phyloP scores from a whole-genome alignment of 352 stramenopile species.

The Phytophthora sp. region DNA sequence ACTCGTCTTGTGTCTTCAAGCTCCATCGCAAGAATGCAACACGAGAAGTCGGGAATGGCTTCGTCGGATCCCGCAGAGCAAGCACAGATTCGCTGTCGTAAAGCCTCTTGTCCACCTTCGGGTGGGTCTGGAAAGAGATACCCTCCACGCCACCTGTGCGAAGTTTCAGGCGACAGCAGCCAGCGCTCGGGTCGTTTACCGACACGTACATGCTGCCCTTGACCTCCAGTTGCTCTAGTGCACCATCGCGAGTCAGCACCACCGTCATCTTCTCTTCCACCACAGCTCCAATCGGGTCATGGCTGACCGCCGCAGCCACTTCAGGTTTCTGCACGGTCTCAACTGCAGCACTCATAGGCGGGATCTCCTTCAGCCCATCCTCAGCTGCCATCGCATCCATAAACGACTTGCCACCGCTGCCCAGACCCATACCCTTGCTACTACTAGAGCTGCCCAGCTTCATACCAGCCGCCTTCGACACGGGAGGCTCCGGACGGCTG shows the following conservation, averaged over 20 bases:
- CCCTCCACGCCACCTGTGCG: conserved; percentile 68
- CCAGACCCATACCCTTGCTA: conserved; percentile 61
- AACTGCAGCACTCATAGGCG: conserved; percentile 77
- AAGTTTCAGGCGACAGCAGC: conserved; percentile 77
- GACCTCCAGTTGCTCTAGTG: conserved; percentile 85
- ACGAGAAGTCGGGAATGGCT: conserved; percentile 82
- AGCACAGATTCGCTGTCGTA: conserved; percentile 85
- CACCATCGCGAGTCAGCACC: conserved; percentile 78
- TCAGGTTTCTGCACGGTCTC: conserved; percentile 66
- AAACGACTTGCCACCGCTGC: conserved; percentile 79
- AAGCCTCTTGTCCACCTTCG: conserved; percentile 89
- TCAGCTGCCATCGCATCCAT: conserved; percentile 88
- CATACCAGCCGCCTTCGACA: conserved; percentile 72
- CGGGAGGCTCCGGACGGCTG: conserved; percentile 46
- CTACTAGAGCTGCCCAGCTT: conserved; percentile 58
- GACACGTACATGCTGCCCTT: conserved; percentile 89
- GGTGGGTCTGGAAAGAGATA: conserved; percentile 87
- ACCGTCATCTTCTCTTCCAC: conserved; percentile 91
- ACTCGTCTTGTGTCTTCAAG: conserved; percentile 88
- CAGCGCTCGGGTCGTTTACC: conserved; percentile 77
- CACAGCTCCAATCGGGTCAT: conserved; percentile 82
- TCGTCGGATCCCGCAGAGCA: conserved; percentile 79
- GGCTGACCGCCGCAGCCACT: conserved; percentile 67
- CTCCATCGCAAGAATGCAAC: conserved; percentile 87
- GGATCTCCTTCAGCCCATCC: conserved; percentile 87